Conservation (phyloP, 345 rosid genomes). For the Eutrema japonicum region DNA sequence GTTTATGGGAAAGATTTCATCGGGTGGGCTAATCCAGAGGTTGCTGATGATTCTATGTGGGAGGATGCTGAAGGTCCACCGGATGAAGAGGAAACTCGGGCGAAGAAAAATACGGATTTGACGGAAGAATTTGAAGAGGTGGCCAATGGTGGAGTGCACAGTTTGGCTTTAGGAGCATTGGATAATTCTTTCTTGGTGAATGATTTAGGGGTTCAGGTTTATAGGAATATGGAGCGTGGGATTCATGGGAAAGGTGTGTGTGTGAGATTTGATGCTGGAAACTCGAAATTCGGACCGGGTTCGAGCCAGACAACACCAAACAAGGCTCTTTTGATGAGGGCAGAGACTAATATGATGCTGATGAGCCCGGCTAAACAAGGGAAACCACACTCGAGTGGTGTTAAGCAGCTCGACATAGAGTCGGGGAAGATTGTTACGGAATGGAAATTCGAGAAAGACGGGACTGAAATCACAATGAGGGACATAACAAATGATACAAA, state of each 20-base stretch:
- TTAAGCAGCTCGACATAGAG: slow-evolving; percentile 89
- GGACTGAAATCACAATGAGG: slow-evolving; percentile 81
- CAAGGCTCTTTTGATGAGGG: slow-evolving; percentile 91
- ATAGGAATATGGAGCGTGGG: slow-evolving; percentile 69
- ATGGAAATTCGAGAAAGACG: slow-evolving; percentile 94
- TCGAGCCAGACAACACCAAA: slow-evolving; percentile 57
- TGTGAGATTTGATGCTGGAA: slow-evolving; percentile 61
- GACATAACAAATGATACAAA: slow-evolving; percentile 85
- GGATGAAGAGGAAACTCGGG: slow-evolving; percentile 44
- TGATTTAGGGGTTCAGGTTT: slow-evolving; percentile 87
- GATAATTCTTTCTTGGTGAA: slow-evolving; percentile 92
- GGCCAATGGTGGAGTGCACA: slow-evolving; percentile 91
- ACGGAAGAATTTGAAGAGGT: slow-evolving; percentile 90
- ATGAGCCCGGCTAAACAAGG: slow-evolving; percentile 86
- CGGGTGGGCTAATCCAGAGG: slow-evolving; percentile 87
- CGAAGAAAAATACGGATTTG: slow-evolving; percentile 48
- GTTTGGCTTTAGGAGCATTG: slow-evolving; percentile 81
- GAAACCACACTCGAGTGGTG: slow-evolving; percentile 64
- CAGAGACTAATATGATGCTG: slow-evolving; percentile 94
- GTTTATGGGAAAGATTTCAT: slow-evolving; percentile 88
- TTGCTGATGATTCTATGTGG: slow-evolving; percentile 94
- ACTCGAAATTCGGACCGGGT: slow-evolving; percentile 40
- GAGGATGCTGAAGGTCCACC: slow-evolving; percentile 73
- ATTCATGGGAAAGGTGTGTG: slow-evolving; percentile 80
- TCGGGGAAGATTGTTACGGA: slow-evolving; percentile 84